phyloP scores from a whole-genome alignment of 2,329 filamentous ascomycete genomes.

The Fusarium longipes region DNA sequence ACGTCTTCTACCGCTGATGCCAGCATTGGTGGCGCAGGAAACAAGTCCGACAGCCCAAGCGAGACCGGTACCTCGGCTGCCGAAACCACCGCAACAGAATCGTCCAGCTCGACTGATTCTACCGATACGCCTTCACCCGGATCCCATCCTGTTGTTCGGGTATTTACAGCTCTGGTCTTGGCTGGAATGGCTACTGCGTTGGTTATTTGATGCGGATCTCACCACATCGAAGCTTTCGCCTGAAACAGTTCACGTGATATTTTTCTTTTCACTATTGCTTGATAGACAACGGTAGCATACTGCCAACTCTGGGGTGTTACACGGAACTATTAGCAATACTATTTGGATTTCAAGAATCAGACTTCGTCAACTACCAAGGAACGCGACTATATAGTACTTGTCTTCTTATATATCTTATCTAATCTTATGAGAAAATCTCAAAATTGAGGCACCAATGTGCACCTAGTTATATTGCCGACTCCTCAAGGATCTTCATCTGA shows the following conservation, averaged over 20 bases:
- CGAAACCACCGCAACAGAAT: neutral
- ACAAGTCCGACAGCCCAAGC: neutral
- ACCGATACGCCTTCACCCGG: slow-evolving; percentile 1
- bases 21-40: neutral
- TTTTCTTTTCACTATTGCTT: fast-evolving
- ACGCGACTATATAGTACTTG: too few relatives aligned
- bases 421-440: too few relatives aligned
- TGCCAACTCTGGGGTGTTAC: fast-evolving
- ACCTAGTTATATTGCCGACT: too few relatives aligned
- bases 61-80: neutral
- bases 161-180: neutral
- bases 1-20: neutral
- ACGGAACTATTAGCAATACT: neutral
- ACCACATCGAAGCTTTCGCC: neutral
- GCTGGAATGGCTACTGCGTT: neutral
- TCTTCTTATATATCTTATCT: too few relatives aligned
- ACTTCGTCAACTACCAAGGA: neutral
- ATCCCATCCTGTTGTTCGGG: neutral
- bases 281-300: fast-evolving
- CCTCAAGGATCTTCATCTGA: too few relatives aligned
- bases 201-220: neutral
- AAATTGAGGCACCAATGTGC: too few relatives aligned
- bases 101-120: neutral
- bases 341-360: neutral
- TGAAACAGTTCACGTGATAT: fast-evolving